Percentiles rank a stretch among this genome's conserved stretches.
These are phyloP conservation scores for Onygenales sp. DNA, from an alignment of 2,329 filamentous ascomycete genomes.

Conservation along the genomic window DNA sequence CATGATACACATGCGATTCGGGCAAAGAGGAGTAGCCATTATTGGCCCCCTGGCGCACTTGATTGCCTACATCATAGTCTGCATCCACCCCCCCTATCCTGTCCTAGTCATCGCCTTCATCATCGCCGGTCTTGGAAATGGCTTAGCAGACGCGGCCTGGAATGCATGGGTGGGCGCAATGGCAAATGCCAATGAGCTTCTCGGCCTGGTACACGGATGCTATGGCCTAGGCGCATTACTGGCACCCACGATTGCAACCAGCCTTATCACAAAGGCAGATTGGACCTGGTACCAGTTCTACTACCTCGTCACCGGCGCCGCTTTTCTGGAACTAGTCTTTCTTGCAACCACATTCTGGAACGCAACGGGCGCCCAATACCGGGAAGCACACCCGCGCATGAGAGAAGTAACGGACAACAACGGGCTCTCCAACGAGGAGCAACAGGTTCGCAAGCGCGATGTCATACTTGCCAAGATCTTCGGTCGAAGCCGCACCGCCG, in stretches of 20 bases:
- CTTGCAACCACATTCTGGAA: slow-evolving; percentile 51
- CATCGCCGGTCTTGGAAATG: slow-evolving; percentile 61
- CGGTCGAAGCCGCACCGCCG: slow-evolving; percentile 14
- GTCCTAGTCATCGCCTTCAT: slow-evolving; percentile 56
- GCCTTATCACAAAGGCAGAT: slow-evolving; percentile 55
- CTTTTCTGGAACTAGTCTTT: slow-evolving; percentile 45
- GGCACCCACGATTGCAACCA: slow-evolving; percentile 60
- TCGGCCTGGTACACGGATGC: slow-evolving; percentile 59
- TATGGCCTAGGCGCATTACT: slow-evolving; percentile 62
- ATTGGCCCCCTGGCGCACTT: slow-evolving; percentile 54
- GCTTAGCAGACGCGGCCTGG: slow-evolving; percentile 45
- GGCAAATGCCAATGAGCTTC: slow-evolving; percentile 60
- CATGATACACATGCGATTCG: slow-evolving; percentile 35
- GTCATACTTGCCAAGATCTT: slow-evolving; percentile 5
- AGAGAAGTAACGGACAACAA: slow-evolving; percentile 11
- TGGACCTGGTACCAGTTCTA: slow-evolving; percentile 64
- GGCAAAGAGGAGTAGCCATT: slow-evolving; percentile 64
- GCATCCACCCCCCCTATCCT: slow-evolving; percentile 59
- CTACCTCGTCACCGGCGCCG: slow-evolving; percentile 56
- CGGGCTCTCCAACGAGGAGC: neutral
- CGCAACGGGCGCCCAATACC: slow-evolving; percentile 47
- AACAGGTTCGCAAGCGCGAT: neutral
- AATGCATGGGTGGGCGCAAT: slow-evolving; percentile 59
- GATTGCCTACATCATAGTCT: slow-evolving; percentile 55
- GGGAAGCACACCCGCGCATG: slow-evolving; percentile 27